Conservation (phyloP, 1,284 basidiomycete genomes). For the Cystobasidium slooffiae region DNA sequence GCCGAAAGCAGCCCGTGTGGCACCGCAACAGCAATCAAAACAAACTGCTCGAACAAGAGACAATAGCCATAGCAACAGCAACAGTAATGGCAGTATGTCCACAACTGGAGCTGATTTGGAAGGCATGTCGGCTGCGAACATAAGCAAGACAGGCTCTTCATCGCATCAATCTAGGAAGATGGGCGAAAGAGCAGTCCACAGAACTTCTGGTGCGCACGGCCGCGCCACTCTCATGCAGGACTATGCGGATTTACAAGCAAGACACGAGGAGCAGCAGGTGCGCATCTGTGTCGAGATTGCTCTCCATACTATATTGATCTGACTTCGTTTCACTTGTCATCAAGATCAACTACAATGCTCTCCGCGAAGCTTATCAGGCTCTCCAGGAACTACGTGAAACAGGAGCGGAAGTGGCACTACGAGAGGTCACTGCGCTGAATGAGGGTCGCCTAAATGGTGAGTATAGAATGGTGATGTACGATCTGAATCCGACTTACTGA, state of each 20-base stretch:
- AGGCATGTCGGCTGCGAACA: too few species aligned
- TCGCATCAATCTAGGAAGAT: not conserved
- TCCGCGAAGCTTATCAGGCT: constrained; percentile 6
- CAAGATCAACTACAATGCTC: constrained; percentile 2
- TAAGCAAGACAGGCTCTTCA: not conserved
- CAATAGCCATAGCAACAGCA: not conserved
- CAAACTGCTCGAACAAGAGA: not conserved
- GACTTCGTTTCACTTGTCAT: not conserved
- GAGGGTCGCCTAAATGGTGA: not conserved
- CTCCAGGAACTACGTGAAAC: constrained; percentile 11
- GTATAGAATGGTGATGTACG: not conserved
- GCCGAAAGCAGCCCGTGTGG: not conserved
- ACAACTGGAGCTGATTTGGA: too few species aligned
- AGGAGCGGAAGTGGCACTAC: constrained; percentile 1
- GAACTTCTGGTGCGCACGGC: not conserved
- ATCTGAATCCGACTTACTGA: not conserved
- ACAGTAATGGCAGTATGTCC: too few species aligned
- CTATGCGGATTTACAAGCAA: constrained; percentile 1
- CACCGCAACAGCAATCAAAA: constrained; percentile 15
- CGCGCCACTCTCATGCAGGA: not conserved
- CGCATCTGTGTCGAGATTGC: not conserved
- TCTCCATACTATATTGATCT: not conserved
- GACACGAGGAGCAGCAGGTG: not conserved
- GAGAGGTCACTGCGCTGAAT: not conserved
- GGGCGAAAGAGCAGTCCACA: not conserved